Conservation (phyloP, 805 yeast genomes). For the Hanseniaspora vineae region DNA sequence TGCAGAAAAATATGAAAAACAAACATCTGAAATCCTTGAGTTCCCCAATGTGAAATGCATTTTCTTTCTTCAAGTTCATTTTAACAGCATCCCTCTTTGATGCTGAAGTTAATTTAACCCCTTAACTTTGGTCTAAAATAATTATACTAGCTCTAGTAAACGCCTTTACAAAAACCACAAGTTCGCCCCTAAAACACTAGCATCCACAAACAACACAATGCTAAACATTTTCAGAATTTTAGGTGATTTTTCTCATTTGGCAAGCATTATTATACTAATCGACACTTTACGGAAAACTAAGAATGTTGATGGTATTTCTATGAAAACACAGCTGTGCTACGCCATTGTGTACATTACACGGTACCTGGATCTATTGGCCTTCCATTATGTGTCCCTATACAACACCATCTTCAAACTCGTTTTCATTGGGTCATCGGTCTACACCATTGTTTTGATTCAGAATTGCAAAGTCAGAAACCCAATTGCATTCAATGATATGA, state of each 20-base stretch:
- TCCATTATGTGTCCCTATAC: constrained; percentile 51
- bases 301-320: constrained; percentile 72
- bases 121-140: too few relatives aligned
- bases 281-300: constrained; percentile 50
- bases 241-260: constrained; percentile 77
- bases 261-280: constrained; percentile 63
- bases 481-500: constrained; percentile 38
- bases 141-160: too few relatives aligned
- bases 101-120: too few relatives aligned
- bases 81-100: too few relatives aligned
- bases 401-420: constrained; percentile 71
- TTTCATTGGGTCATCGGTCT: constrained; percentile 62
- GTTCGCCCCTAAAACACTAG: neutral
- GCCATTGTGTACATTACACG: constrained; percentile 60
- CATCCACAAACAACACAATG: constrained; percentile 8
- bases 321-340: constrained; percentile 78
- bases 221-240: constrained; percentile 31
- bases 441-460: constrained; percentile 62
- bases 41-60: too few relatives aligned
- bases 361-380: constrained; percentile 43
- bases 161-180: neutral
- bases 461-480: constrained; percentile 31
- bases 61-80: too few relatives aligned
- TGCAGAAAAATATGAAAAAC: too few relatives aligned
- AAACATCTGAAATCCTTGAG: too few relatives aligned